Evolutionary conservation across 2,329 filamentous ascomycete species (phyloP).

Genomic region (Seiridium cupressi): DNA sequence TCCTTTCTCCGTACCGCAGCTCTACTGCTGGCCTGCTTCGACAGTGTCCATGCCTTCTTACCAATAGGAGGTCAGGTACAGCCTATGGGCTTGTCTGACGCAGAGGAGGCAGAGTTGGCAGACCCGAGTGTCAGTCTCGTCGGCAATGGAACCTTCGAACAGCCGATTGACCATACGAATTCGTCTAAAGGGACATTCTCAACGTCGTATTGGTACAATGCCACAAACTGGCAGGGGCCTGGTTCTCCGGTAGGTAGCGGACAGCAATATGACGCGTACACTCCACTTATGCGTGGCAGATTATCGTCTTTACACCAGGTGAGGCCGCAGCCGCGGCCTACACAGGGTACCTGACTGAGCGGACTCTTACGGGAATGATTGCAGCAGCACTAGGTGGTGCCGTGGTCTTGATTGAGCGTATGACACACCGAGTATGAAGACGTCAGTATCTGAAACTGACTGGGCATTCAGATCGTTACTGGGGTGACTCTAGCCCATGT

Average conservation of each 20-base stretch:
- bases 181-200: conserved; percentile 53
- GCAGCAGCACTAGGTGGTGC: conserved; percentile 53
- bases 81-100: conserved; percentile 12
- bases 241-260: conserved; percentile 45
- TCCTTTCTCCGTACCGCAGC: conserved; percentile 10
- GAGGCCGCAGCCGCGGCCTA: conserved; percentile 47
- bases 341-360: conserved; percentile 48
- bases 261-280: neutral
- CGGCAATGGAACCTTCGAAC: conserved; percentile 39
- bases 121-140: conserved; percentile 12
- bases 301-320: conserved; percentile 52
- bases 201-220: conserved; percentile 49
- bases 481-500: conserved; percentile 56
- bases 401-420: conserved; percentile 53
- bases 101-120: conserved; percentile 12
- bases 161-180: conserved; percentile 58
- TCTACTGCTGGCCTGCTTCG: conserved; percentile 9
- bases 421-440: conserved; percentile 7
- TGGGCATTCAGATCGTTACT: conserved; percentile 47
- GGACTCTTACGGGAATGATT: conserved; percentile 45
- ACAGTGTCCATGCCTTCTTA: conserved; percentile 13
- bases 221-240: conserved; percentile 49
- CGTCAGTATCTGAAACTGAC: neutral
- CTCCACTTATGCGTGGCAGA: conserved; percentile 21
- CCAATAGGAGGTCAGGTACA: conserved; percentile 15